phyloP scores from a whole-genome alignment of 2,329 filamentous ascomycete genomes.

The Tolypocladium cylindrosporum region DNA sequence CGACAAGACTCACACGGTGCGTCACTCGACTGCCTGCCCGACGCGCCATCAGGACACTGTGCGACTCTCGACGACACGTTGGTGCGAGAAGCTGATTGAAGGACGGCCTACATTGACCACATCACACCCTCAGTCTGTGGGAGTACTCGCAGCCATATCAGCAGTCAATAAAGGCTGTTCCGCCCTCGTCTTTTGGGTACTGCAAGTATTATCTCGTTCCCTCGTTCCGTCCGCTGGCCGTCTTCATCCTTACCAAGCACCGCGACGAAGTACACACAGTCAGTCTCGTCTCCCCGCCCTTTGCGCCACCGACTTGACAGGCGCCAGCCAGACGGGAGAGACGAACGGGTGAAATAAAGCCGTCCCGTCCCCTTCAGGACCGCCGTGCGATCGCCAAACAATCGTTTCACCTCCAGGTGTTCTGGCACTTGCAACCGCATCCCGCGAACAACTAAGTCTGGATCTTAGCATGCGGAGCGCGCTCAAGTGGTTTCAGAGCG shows the following conservation, averaged over 20 bases:
- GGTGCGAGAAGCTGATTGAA: neutral
- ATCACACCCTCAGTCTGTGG: neutral
- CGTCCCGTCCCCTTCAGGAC: too few species aligned
- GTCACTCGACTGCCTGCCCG: neutral
- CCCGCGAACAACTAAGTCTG: neutral
- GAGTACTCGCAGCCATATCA: neutral
- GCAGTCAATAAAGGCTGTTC: neutral
- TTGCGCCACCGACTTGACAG: neutral
- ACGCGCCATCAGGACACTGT: neutral
- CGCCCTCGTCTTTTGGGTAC: neutral
- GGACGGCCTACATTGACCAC: neutral
- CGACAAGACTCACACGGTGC: slow-evolving; percentile 1
- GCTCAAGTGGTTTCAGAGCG: slow-evolving; percentile 18
- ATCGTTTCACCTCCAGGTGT: neutral
- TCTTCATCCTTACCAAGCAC: neutral
- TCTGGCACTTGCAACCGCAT: neutral
- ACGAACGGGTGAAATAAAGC: neutral
- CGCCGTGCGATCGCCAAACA: neutral
- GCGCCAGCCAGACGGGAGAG: neutral
- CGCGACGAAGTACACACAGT: neutral
- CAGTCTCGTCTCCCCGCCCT: neutral
- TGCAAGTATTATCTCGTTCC: neutral
- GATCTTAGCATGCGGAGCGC: slow-evolving; percentile 5
- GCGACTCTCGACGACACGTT: neutral
- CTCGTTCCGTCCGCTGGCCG: neutral